Conservation (phyloP, 805 yeast genomes). For the Metschnikowia proteae region DNA sequence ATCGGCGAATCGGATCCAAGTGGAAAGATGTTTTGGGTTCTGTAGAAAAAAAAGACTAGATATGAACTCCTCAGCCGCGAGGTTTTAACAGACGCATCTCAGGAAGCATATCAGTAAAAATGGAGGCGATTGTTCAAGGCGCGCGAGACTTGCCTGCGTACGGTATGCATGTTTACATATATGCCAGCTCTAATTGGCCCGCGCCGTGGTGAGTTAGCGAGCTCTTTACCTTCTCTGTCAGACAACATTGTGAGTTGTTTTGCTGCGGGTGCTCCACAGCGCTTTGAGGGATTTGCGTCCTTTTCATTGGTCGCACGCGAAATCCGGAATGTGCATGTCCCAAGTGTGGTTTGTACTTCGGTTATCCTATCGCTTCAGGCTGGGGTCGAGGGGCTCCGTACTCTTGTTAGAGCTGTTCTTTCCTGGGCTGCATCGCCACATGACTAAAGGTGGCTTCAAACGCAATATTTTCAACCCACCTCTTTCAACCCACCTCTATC, state of each 20-base stretch:
- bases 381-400: too few relatives aligned
- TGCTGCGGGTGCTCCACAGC: background rate
- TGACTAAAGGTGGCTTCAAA: too few relatives aligned
- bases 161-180: background rate
- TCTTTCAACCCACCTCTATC: background rate
- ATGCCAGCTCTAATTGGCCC: background rate
- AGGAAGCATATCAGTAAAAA: constrained; percentile 1
- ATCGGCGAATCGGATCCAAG: background rate
- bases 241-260: background rate
- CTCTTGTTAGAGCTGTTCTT: too few relatives aligned
- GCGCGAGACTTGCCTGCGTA: background rate
- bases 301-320: too few relatives aligned
- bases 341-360: too few relatives aligned
- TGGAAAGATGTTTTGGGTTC: background rate
- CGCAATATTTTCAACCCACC: background rate
- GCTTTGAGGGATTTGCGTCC: too few relatives aligned
- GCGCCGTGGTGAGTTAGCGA: background rate
- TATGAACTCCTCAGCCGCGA: constrained; percentile 3
- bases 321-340: too few relatives aligned
- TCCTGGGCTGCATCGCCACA: too few relatives aligned
- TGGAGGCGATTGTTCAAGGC: constrained; percentile 2
- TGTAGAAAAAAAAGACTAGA: background rate
- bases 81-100: constrained; percentile 3
- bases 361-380: too few relatives aligned
- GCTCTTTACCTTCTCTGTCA: background rate